phyloP scores from a whole-genome alignment of 768 basidiomycete species.

The Podaxis mareebaensis region DNA sequence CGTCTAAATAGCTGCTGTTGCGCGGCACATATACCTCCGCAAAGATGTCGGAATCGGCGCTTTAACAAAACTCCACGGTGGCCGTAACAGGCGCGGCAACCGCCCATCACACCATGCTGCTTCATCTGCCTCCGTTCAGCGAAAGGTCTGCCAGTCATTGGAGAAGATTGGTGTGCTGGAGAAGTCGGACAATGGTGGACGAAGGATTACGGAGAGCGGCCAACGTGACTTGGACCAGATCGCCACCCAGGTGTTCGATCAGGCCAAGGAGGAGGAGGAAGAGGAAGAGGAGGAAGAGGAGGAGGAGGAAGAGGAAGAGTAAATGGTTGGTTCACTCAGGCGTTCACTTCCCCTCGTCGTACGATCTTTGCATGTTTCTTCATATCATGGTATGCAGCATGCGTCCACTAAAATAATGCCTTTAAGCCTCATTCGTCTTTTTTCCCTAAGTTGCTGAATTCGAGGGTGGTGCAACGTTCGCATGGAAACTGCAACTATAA shows the following conservation, averaged over 20 bases:
- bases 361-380: constrained; percentile 42
- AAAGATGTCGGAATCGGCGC: constrained; percentile 95
- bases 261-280: constrained; percentile 68
- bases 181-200: constrained; percentile 89
- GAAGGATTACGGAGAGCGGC: constrained; percentile 95
- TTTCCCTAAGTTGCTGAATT: background rate
- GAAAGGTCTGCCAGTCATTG: constrained; percentile 93
- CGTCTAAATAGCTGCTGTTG: constrained; percentile 73
- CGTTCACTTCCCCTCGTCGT: constrained; percentile 21
- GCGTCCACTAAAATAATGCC: constrained; percentile 36
- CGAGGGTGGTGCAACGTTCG: background rate
- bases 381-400: constrained; percentile 41
- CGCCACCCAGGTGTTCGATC: constrained; percentile 86
- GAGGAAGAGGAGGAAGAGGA: constrained; percentile 80
- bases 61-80: constrained; percentile 94
- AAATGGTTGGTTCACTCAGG: constrained; percentile 24
- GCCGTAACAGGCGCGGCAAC: constrained; percentile 93
- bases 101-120: constrained; percentile 93
- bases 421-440: constrained; percentile 18
- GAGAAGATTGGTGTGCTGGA: constrained; percentile 99
- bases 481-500: background rate
- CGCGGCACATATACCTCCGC: constrained; percentile 99
- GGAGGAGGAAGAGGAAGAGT: constrained; percentile 57
- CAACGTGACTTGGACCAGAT: constrained; percentile 95
- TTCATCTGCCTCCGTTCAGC: constrained; percentile 85